Percentiles rank a stretch among this genome's conserved stretches.
Conservation (phyloP, 306 rosid genomes). For the Cyamopsis tetragonoloba region DNA sequence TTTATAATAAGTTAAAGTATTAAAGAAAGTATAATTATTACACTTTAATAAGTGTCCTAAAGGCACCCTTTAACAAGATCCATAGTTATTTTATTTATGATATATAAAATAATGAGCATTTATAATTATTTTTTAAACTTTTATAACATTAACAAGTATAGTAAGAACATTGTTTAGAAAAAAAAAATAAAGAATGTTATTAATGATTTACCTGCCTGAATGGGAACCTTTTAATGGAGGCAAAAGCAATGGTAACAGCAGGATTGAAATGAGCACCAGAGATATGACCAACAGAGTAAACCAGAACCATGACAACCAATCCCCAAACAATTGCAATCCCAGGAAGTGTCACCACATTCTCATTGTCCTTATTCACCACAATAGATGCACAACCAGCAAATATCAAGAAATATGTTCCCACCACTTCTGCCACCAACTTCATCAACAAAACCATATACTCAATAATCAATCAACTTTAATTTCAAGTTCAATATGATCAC, state of each 20-base stretch:
- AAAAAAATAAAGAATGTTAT: neutral
- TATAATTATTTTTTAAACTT: too few species aligned
- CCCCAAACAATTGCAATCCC: conserved; percentile 81
- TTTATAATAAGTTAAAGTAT: too few species aligned
- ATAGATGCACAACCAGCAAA: conserved; percentile 74
- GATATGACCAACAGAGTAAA: conserved; percentile 77
- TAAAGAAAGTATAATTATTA: too few species aligned
- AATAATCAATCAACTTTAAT: neutral
- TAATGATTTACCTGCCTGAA: conserved; percentile 55
- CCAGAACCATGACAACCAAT: conserved; percentile 49
- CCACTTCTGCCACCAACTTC: conserved; percentile 69
- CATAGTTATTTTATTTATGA: too few species aligned
- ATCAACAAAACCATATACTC: neutral
- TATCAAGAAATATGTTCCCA: conserved; percentile 78
- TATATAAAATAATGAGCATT: too few species aligned
- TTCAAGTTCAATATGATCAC: neutral
- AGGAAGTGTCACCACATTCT: conserved; percentile 47
- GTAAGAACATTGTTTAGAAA: too few species aligned
- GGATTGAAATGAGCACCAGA: conserved; percentile 94
- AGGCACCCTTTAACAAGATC: too few species aligned
- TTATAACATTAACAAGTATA: too few species aligned
- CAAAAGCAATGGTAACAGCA: conserved; percentile 85
- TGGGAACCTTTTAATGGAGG: conserved; percentile 58
- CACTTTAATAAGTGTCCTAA: too few species aligned
- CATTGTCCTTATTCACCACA: conserved; percentile 44